Percentiles rank a stretch among this genome's conserved stretches.
phyloP scores from a whole-genome alignment of 805 yeast species.

The Schwanniomyces yamadae region DNA sequence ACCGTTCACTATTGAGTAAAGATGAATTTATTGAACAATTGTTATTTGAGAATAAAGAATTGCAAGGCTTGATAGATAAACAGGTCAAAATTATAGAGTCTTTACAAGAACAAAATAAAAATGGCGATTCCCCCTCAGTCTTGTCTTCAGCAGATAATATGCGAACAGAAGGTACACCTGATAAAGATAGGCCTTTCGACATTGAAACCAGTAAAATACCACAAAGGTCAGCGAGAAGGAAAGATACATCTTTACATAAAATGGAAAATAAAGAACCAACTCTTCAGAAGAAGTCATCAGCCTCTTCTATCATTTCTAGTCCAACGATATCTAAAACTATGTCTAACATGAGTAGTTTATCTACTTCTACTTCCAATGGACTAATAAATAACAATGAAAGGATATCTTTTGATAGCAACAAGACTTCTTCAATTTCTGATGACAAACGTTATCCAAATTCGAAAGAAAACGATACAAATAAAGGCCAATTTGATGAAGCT shows the following conservation, averaged over 20 bases:
- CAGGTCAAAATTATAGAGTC: conserved; percentile 11
- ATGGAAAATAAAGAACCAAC: neutral
- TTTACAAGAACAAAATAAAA: conserved; percentile 9
- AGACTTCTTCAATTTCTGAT: conserved; percentile 21
- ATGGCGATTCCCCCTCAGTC: conserved; percentile 1
- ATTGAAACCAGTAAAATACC: conserved; percentile 13
- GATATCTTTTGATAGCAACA: conserved; percentile 8
- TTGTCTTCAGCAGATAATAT: conserved; percentile 1
- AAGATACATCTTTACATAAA: conserved; percentile 2
- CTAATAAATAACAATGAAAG: neutral
- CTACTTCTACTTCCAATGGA: conserved; percentile 1
- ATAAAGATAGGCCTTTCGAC: neutral
- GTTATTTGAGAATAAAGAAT: conserved; percentile 35
- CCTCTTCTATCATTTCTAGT: conserved; percentile 7
- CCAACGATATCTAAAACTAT: conserved; percentile 12
- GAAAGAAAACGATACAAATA: neutral
- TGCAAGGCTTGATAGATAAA: conserved; percentile 11
- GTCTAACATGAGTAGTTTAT: conserved; percentile 10
- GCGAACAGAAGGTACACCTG: conserved; percentile 2
- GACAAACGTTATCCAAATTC: conserved; percentile 3
- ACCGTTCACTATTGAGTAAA: conserved; percentile 27
- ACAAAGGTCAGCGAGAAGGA: conserved; percentile 26
- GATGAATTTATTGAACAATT: conserved; percentile 34
- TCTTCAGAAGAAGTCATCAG: conserved; percentile 1
- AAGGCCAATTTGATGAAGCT: neutral